These are phyloP conservation scores for Oldenlandia corymbosa DNA, from an alignment of 257 asterid species.

Conservation along the genomic window DNA sequence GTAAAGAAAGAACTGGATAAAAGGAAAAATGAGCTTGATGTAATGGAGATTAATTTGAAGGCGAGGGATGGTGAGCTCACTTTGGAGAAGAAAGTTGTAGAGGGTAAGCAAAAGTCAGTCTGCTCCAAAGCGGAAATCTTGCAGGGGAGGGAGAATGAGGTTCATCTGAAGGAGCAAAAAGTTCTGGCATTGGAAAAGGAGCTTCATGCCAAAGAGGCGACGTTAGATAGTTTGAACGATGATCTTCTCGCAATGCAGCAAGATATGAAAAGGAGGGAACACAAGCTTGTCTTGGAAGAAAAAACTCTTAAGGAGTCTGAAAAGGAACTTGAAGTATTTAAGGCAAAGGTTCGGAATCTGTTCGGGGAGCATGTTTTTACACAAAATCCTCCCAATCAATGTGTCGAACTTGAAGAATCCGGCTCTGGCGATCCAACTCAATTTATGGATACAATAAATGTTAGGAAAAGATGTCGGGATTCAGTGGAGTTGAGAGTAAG, in stretches of 20 bases:
- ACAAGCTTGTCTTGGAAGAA: background rate
- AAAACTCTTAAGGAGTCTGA: constrained; percentile 6
- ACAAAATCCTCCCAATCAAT: background rate
- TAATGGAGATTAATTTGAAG: too few relatives aligned
- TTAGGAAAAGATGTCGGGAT: background rate
- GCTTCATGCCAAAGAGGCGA: background rate
- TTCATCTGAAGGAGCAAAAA: constrained; percentile 4
- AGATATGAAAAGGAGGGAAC: background rate
- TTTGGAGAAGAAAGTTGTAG: too few relatives aligned
- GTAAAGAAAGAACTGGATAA: too few relatives aligned
- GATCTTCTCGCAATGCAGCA: background rate
- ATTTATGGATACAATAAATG: background rate
- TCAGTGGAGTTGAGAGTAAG: background rate
- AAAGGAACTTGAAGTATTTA: constrained; percentile 22
- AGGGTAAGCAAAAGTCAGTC: too few relatives aligned
- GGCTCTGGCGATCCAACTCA: background rate
- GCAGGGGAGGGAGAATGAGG: background rate
- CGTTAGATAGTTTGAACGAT: background rate
- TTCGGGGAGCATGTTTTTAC: constrained; percentile 13
- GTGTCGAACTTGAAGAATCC: background rate
- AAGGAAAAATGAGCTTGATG: too few relatives aligned
- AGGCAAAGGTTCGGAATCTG: constrained; percentile 28
- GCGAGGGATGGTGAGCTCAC: too few relatives aligned
- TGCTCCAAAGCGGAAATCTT: too few relatives aligned
- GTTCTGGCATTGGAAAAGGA: background rate